phyloP scores from a whole-genome alignment of 768 basidiomycete species.

The Leccinum olivaceopallidum region DNA sequence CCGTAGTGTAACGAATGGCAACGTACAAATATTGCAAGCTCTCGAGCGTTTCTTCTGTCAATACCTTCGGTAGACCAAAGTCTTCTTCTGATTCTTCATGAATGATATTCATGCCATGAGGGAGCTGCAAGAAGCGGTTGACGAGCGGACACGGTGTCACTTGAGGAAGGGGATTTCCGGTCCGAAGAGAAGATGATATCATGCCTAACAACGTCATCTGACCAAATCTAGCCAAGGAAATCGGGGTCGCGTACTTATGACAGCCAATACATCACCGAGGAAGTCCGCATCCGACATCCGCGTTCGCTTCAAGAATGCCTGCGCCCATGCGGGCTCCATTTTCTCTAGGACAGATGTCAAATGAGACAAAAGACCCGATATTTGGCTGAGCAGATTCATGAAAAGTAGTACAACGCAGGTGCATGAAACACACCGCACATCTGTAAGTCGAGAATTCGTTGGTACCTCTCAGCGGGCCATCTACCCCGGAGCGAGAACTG shows the following conservation, averaged over 20 bases:
- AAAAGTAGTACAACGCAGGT: neutral
- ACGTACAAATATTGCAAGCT: constrained; percentile 80
- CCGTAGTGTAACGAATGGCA: neutral
- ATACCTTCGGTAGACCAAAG: constrained; percentile 66
- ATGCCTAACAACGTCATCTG: constrained; percentile 47
- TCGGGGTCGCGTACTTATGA: constrained; percentile 55
- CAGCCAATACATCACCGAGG: constrained; percentile 81
- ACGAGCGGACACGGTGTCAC: constrained; percentile 77
- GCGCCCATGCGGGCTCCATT: constrained; percentile 75
- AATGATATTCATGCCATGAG: constrained; percentile 65
- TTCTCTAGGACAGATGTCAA: constrained; percentile 71
- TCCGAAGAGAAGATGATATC: constrained; percentile 73
- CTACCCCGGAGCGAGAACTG: constrained; percentile 75
- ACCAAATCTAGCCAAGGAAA: neutral
- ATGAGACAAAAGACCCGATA: constrained; percentile 69
- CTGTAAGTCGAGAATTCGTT: constrained; percentile 65
- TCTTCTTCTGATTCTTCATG: constrained; percentile 72
- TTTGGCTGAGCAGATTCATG: constrained; percentile 47
- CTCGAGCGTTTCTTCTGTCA: constrained; percentile 72
- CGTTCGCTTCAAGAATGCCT: constrained; percentile 73
- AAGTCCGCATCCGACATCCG: constrained; percentile 78
- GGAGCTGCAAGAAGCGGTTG: constrained; percentile 45
- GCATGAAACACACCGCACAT: constrained; percentile 42
- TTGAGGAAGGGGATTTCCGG: constrained; percentile 77
- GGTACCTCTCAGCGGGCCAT: constrained; percentile 82